Evolutionary conservation across 176 grass and related monocot species (phyloP).

Genomic region (barley (Hordeum vulgare)): MorexV3_pseudomolecules_assembly NC_058524.1:144774904-144775403

Average conservation of each 20-base stretch:
- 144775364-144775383: not conserved
- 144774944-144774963: conserved; percentile 87
- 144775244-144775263: conserved; percentile 87
- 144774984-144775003: conserved; percentile 85
- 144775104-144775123: conserved; percentile 23
- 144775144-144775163: conserved; percentile 88
- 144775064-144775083: not conserved
- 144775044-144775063: not conserved
- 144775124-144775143: conserved; percentile 90
- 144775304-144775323: conserved; percentile 89
- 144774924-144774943: conserved; percentile 80
- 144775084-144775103: not conserved
- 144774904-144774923: conserved; percentile 72
- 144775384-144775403: not conserved
- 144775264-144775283: conserved; percentile 89
- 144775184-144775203: conserved; percentile 87
- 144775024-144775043: not conserved
- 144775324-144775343: conserved; percentile 27
- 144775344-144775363: not conserved
- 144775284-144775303: conserved; percentile 85
- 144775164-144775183: conserved; percentile 79
- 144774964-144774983: conserved; percentile 94
- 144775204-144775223: conserved; percentile 85
- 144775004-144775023: conserved; percentile 6
- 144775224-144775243: conserved; percentile 63